Percentiles rank a stretch among this genome's conserved stretches.
Conservation (phyloP, 148 eudicot genomes). For the Spergularia marina region DNA sequence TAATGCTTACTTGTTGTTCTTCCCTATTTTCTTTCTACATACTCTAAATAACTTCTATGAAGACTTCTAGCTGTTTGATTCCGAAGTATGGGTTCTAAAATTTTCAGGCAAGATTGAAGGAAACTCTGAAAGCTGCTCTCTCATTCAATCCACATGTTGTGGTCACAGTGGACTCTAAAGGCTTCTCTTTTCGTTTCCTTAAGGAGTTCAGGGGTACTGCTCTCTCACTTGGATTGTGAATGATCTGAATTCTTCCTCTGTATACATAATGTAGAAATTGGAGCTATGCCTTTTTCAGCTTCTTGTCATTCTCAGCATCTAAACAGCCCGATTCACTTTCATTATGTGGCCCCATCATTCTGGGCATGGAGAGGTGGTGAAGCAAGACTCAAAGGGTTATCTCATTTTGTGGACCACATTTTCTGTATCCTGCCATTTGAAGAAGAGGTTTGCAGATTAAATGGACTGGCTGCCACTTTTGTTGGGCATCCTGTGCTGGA, state of each 20-base stretch:
- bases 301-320: constrained; percentile 44
- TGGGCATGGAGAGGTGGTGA: constrained; percentile 99
- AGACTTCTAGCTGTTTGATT: constrained; percentile 8
- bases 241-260: constrained; percentile 20
- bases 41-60: background rate
- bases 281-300: constrained; percentile 63
- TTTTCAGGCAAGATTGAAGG: constrained; percentile 60
- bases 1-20: background rate
- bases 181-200: constrained; percentile 88
- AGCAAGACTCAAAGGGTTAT: constrained; percentile 70
- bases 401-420: constrained; percentile 76
- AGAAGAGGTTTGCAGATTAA: constrained; percentile 62
- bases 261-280: constrained; percentile 33
- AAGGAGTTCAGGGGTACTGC: constrained; percentile 69
- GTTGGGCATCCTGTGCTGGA: constrained; percentile 92
- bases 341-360: constrained; percentile 95
- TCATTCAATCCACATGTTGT: constrained; percentile 78
- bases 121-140: constrained; percentile 68
- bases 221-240: constrained; percentile 14
- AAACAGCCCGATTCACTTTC: constrained; percentile 67
- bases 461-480: constrained; percentile 80
- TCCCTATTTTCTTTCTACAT: background rate
- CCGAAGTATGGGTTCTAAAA: constrained; percentile 25
- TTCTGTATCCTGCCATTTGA: constrained; percentile 93
- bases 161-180: constrained; percentile 87